phyloP scores from a whole-genome alignment of 768 basidiomycete species.

The Naganishia friedmannii region DNA sequence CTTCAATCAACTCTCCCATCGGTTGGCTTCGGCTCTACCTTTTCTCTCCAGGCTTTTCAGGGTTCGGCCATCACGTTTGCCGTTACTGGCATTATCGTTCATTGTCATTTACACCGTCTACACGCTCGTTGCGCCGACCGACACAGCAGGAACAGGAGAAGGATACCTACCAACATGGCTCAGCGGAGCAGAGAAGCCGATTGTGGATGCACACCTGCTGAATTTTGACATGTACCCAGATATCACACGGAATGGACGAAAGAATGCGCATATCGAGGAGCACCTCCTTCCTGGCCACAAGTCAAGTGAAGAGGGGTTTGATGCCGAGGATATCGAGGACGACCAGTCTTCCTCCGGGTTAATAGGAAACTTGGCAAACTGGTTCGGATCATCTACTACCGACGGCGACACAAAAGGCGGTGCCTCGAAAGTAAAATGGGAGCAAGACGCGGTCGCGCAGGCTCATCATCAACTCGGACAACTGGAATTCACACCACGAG shows the following conservation, averaged over 20 bases:
- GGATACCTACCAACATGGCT: slow-evolving; percentile 14
- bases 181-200: neutral
- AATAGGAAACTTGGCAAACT: slow-evolving; percentile 2
- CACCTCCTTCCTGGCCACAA: neutral
- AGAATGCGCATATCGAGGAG: slow-evolving; percentile 19
- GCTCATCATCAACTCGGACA: slow-evolving; percentile 21
- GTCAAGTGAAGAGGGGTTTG: neutral
- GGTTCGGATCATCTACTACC: neutral
- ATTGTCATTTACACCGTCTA: slow-evolving; percentile 25
- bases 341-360: neutral
- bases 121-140: slow-evolving; percentile 18
- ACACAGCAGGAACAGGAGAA: neutral
- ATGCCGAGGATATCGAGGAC: slow-evolving; percentile 21
- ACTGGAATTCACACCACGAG: slow-evolving; percentile 30
- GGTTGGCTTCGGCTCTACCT: slow-evolving; percentile 4
- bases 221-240: slow-evolving; percentile 31
- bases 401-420: neutral
- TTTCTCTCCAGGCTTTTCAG: slow-evolving; percentile 28
- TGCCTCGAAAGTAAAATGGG: neutral
- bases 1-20: slow-evolving; percentile 12
- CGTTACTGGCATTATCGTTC: slow-evolving; percentile 32
- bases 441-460: slow-evolving; percentile 10
- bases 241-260: slow-evolving; percentile 14
- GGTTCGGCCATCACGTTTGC: slow-evolving; percentile 34
- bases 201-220: slow-evolving; percentile 21